Percentiles rank a stretch among this genome's conserved stretches.
Evolutionary conservation across 1,284 basidiomycete genomes (phyloP).

Genomic region (Phellinidium pouzarii): DNA sequence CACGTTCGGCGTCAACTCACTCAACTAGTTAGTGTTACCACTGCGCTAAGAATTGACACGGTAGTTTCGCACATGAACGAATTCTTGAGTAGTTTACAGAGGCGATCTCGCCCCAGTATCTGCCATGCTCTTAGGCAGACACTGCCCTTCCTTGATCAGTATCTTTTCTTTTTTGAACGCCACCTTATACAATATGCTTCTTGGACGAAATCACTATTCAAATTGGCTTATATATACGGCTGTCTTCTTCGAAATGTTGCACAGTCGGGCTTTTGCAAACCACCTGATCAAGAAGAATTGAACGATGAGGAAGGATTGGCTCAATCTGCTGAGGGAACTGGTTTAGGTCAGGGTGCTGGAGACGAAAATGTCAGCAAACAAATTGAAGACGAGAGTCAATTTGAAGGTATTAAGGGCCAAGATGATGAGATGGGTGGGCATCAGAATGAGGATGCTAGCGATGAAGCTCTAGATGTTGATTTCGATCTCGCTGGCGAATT

Average conservation of each 20-base stretch:
- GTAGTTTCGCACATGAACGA: constrained; percentile 30
- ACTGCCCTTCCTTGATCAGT: constrained; percentile 62
- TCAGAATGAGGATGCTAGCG: constrained; percentile 63
- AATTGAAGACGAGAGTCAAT: constrained; percentile 92
- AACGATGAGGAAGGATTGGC: constrained; percentile 45
- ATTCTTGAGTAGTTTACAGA: neutral
- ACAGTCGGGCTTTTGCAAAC: constrained; percentile 89
- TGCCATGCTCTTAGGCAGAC: constrained; percentile 32
- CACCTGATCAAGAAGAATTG: constrained; percentile 56
- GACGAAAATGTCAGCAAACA: constrained; percentile 86
- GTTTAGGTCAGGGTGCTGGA: constrained; percentile 82
- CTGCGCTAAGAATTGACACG: constrained; percentile 25
- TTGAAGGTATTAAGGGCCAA: constrained; percentile 79
- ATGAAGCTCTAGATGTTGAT: constrained; percentile 49
- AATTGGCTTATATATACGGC: constrained; percentile 76
- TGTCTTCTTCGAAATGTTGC: constrained; percentile 72
- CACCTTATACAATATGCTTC: constrained; percentile 48
- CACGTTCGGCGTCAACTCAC: constrained; percentile 2
- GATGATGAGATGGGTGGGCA: constrained; percentile 58
- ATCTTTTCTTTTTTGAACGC: constrained; percentile 44
- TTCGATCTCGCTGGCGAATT: constrained; percentile 71
- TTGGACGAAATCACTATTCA: constrained; percentile 81
- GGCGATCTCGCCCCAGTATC: neutral
- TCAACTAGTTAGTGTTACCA: neutral
- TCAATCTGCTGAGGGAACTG: constrained; percentile 67